Base-by-base conservation (phyloP, 1,139 yeast species). In the Zygosaccharomyces pseudobailii region DNA sequence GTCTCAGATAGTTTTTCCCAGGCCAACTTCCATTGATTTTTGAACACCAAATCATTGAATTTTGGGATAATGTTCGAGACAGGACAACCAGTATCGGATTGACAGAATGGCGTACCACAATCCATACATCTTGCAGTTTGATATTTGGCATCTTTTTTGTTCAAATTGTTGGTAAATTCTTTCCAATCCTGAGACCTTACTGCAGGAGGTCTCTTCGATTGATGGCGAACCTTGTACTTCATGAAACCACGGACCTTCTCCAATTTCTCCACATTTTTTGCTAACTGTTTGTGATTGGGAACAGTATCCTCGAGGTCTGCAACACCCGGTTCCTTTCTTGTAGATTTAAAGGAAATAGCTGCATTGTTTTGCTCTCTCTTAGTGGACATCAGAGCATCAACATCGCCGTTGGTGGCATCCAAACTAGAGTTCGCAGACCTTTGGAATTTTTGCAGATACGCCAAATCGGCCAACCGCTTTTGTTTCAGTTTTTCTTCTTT, bases 91-190 rank as follows among this genome's bases (percentile, higher is more conserved):
- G 96, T 86, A 69, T 92, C 97, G 37, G 96, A 85, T 65, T 94
- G 95, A 75, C 98, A 92, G 80, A 90, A 92, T 52, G 98, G 98
- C 61, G 92, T 95, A 74, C 98, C 98, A 75, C 98, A 92, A 71
- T 92, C 98, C 96, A 92, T 92, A 78, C 98, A 92, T 71, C 98
- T 82, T n/a, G 97, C 97, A 49, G 97, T 87, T 73, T 92, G 97
- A 65, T 78, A 78, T 66, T 83, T 80, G 65, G 92, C 82, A 58
- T 92, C 97, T 47, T 86, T 90, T 70, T 86, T 85, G 52, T 89
- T 75, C 58, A 92, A 76, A 54, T 96, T 82, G 17, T 80, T 72
- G 19, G 95, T 83, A 70, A 92, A 78, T 72, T 92, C 98, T 57
- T 84, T 80, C 97, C 97, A 92, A 70, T 92, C 97, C 63, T 76